A percentile compares a stretch with the other conserved stretches of the same genome.
Conservation (phyloP, 345 rosid genomes). For the Cochlearia excelsa region DNA sequence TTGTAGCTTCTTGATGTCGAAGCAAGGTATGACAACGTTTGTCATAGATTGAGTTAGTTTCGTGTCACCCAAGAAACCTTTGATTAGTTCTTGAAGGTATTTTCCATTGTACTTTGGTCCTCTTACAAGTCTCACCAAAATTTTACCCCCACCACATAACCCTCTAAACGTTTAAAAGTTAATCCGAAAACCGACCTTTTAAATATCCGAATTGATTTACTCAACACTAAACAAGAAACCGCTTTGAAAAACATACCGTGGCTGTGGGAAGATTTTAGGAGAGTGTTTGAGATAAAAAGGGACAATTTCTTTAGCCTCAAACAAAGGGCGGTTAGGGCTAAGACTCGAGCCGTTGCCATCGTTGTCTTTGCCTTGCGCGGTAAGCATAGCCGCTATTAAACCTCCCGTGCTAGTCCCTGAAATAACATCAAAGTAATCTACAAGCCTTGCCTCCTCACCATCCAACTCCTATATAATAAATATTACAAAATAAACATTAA, state of each 20-base stretch:
- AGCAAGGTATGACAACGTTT: slow-evolving; percentile 62
- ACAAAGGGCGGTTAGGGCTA: slow-evolving; percentile 34
- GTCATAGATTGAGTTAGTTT: slow-evolving; percentile 59
- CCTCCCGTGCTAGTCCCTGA: slow-evolving; percentile 80
- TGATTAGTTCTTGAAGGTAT: slow-evolving; percentile 42
- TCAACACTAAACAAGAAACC: not conserved
- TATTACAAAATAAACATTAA: not conserved
- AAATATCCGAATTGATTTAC: not conserved
- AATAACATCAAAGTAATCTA: slow-evolving; percentile 75
- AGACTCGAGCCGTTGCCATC: slow-evolving; percentile 40
- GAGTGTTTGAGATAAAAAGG: slow-evolving; percentile 53
- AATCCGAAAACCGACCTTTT: not conserved
- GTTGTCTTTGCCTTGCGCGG: slow-evolving; percentile 39
- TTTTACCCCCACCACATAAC: slow-evolving; percentile 22
- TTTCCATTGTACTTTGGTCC: slow-evolving; percentile 73
- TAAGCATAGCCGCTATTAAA: slow-evolving; percentile 55
- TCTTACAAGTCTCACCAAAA: slow-evolving; percentile 36
- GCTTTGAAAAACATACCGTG: slow-evolving; percentile 34
- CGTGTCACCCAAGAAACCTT: slow-evolving; percentile 35
- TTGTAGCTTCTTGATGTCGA: slow-evolving; percentile 68
- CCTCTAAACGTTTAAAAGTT: slow-evolving; percentile 36
- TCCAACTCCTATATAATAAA: slow-evolving; percentile 45
- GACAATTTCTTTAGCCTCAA: slow-evolving; percentile 53
- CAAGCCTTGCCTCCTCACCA: slow-evolving; percentile 62
- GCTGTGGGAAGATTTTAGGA: slow-evolving; percentile 63